phyloP scores from a whole-genome alignment of 805 yeast species.

The Aciculoconidium aculeatum region DNA sequence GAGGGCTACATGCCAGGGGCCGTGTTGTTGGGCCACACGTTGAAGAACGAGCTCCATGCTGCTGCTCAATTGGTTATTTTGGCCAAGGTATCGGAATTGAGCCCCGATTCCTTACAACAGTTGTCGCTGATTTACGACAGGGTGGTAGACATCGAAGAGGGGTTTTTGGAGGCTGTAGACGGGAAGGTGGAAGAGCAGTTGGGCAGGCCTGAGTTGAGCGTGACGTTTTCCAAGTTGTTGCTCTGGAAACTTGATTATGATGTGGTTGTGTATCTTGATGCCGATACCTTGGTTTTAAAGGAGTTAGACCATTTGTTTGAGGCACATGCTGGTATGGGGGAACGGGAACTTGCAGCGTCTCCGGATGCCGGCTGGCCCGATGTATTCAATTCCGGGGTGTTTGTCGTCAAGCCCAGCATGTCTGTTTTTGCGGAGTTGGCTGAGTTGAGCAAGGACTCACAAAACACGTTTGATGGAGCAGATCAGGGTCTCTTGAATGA shows the following conservation, averaged over 20 bases:
- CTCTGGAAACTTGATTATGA: slow-evolving; percentile 22
- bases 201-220: slow-evolving; percentile 22
- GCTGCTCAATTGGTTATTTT: slow-evolving; percentile 15
- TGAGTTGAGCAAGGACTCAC: slow-evolving; percentile 7
- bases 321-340: slow-evolving; percentile 6
- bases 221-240: slow-evolving; percentile 22
- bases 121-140: slow-evolving; percentile 20
- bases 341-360: slow-evolving; percentile 14
- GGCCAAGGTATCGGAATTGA: slow-evolving; percentile 11
- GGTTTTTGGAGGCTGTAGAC: slow-evolving; percentile 13
- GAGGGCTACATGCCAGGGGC: slow-evolving; percentile 34
- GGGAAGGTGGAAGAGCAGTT: slow-evolving; percentile 16
- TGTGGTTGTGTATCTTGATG: slow-evolving; percentile 20
- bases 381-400: slow-evolving; percentile 25
- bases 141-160: slow-evolving; percentile 17
- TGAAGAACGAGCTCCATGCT: slow-evolving; percentile 14
- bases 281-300: slow-evolving; percentile 22
- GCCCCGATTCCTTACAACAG: slow-evolving; percentile 14
- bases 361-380: slow-evolving; percentile 33
- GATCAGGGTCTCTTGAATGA: slow-evolving; percentile 35
- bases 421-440: slow-evolving; percentile 14
- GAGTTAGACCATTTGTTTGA: slow-evolving; percentile 19
- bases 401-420: slow-evolving; percentile 17
- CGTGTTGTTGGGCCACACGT: slow-evolving; percentile 21
- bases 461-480: slow-evolving; percentile 29